A percentile compares a stretch with the other conserved stretches of the same genome.
Conservation (phyloP, 2,329 filamentous ascomycete species). For the Cytospora mali region DNA sequence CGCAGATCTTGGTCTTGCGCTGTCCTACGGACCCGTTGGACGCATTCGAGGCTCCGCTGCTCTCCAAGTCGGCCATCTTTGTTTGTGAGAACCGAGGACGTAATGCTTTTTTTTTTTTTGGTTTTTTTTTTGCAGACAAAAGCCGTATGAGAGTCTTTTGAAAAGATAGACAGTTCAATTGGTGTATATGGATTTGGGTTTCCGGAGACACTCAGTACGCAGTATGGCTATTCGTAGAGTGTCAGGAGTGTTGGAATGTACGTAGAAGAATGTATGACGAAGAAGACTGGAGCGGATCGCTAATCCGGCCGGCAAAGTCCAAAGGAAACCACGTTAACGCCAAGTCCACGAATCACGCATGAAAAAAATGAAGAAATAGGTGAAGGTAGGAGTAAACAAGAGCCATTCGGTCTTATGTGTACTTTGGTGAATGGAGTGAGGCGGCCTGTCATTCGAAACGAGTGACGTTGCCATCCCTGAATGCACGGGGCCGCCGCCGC, state of each 20-base stretch:
- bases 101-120: too few relatives aligned
- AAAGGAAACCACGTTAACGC: constrained; percentile 11
- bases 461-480: background rate
- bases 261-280: constrained; percentile 18
- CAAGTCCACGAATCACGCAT: background rate
- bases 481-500: background rate
- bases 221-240: background rate
- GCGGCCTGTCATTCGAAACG: background rate
- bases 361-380: background rate
- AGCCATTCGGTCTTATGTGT: constrained; percentile 10
- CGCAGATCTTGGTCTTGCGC: constrained; percentile 72
- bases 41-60: constrained; percentile 38
- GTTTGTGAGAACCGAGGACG: background rate
- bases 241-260: background rate
- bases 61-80: constrained; percentile 42
- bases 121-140: background rate
- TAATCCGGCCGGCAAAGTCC: constrained; percentile 19
- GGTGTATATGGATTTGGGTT: background rate
- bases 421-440: background rate
- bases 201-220: background rate
- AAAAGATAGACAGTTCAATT: background rate
- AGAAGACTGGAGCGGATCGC: constrained; percentile 11
- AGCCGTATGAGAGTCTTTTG: background rate
- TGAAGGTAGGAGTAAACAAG: constrained; percentile 1
- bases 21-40: constrained; percentile 37